phyloP scores from a whole-genome alignment of 2,329 filamentous ascomycete species.

The Graphilbum ipis-grandicollis region DNA sequence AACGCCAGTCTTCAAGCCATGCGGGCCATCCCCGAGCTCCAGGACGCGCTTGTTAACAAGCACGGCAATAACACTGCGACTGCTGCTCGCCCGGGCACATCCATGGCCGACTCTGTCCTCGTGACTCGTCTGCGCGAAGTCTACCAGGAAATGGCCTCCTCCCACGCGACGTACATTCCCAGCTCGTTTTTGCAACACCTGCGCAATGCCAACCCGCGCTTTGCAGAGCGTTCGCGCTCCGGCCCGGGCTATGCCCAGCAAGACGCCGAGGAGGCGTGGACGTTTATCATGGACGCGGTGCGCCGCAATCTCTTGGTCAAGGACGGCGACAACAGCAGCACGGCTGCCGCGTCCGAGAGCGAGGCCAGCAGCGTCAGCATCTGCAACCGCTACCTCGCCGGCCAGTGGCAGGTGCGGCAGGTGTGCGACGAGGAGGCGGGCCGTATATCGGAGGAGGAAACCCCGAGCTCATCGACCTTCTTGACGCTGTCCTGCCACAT shows the following conservation, averaged over 20 bases:
- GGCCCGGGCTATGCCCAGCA: conserved; percentile 87
- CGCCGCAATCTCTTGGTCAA: conserved; percentile 59
- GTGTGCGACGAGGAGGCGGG: conserved; percentile 73
- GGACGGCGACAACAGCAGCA: conserved; percentile 14
- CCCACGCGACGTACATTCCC: conserved; percentile 73
- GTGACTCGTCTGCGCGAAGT: conserved; percentile 63
- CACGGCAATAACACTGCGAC: too few relatives aligned
- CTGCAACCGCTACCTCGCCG: conserved; percentile 49
- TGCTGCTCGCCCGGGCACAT: too few relatives aligned
- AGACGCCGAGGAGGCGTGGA: conserved; percentile 97
- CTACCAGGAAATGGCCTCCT: conserved; percentile 79
- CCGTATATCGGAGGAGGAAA: conserved; percentile 21
- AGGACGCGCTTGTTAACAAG: conserved; percentile 54
- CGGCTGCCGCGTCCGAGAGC: not conserved
- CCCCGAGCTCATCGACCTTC: conserved; percentile 57
- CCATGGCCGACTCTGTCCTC: conserved; percentile 40
- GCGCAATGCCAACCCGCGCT: conserved; percentile 71
- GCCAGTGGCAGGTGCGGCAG: conserved; percentile 60
- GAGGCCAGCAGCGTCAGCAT: not conserved
- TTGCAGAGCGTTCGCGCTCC: conserved; percentile 72
- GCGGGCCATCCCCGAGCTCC: conserved; percentile 76
- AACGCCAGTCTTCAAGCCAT: conserved; percentile 94
- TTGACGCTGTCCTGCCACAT: conserved; percentile 96
- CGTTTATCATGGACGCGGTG: conserved; percentile 76
- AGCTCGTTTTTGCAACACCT: conserved; percentile 68